Base-by-base conservation (phyloP, 345 rosid species). In the Citrus trifoliata region DNA sequence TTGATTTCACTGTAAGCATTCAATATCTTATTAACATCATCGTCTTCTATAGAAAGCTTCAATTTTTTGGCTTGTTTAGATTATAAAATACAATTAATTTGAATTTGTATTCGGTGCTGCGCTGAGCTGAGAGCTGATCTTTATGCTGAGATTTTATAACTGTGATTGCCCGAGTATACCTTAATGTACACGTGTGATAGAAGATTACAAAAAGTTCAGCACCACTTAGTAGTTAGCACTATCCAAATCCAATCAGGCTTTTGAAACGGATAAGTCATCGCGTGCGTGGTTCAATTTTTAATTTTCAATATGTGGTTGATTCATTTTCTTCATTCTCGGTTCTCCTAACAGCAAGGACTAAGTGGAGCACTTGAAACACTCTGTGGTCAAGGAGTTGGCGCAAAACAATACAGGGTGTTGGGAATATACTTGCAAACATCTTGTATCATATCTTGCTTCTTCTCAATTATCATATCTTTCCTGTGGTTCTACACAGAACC, bases 361-460 rank as follows among this genome's bases (percentile, higher is more conserved):
- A 93, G 97, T 84, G 97, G 97, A 76, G 90, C 94, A 67, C 84
- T 95, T 9, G 98, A 95, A 80, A 95, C 98, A 28, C 85, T 95
- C 0, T 95, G 98, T 80, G 98, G 98, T 5, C 98, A 92, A 89
- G 94, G 85, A 21, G 91, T 86, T 82, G 98, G 95, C 6, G 91
- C 98, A 55, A 85, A 87, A 67, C n/a, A 40, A 71, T 91, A 95
- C 77, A 86, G 84, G 40, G 86, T 84, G 85, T 71, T 93, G 67
- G 98, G 98, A 51, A 81, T 92, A 59, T 79, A 95, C 80, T 84
- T 92, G 2, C 98, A 95, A 82, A 86, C 97, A 61, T 88, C 98
- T 18, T 90, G 91, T 85, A 86, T 90, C 2, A 87, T 92, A 28
- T 88, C 95, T 5, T 58, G 89, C 21, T 33, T 81, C 64, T 90